Base-by-base conservation (phyloP, 164 flowering plant species). In the Warburgia ugandensis region DNA sequence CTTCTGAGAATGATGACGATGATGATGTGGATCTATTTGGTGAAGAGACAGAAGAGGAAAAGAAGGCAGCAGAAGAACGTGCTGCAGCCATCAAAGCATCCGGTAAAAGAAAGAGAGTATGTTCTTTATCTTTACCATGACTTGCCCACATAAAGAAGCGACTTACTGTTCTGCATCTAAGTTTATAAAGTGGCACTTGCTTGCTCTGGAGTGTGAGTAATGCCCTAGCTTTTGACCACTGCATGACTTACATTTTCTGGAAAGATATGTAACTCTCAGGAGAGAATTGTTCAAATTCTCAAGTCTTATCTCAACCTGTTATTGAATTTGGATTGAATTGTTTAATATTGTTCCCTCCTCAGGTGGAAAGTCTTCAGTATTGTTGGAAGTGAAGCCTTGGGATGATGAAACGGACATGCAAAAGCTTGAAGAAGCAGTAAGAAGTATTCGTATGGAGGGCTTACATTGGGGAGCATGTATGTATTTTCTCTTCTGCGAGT, bases 1-100 rank as follows among this genome's bases (percentile, higher is more conserved):
- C 71, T 66, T 90, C 60, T 21, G 97, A 66, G 4, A 86, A 79
- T 2, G 91, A 85, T 1, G 79, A 79, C 29, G 97, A 83, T 27
- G 82, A 76, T 28, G 98, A 92, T 65, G 78, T 92, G 21, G 95
- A 92, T 68, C 75, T 92, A 6, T 92, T 92, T 70, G 99, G 94
- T 37, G 99, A 92, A 54, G 95, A 92, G 78, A 88, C 95, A 3
- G 99, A 86, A 55, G 95, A 92, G 70, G 96, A 92, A 67, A 92
- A 88, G 80, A 81, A 83, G 70, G 95, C 94, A 64, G 86, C 95
- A 36, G 97, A 88, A 66, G 86, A 77, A 48, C 76, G 94, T 45
- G 90, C 95, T 10, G 97, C 92, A 39, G 75, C 95, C 12, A 48
- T 67, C 11, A 88, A 88, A 73, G 88, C 91, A 29, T 73, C 97